A percentile compares a stretch with the other conserved stretches of the same genome.
Evolutionary conservation across 441 rosid species (phyloP).

Genomic region (Dalechampia spathulata): DNA sequence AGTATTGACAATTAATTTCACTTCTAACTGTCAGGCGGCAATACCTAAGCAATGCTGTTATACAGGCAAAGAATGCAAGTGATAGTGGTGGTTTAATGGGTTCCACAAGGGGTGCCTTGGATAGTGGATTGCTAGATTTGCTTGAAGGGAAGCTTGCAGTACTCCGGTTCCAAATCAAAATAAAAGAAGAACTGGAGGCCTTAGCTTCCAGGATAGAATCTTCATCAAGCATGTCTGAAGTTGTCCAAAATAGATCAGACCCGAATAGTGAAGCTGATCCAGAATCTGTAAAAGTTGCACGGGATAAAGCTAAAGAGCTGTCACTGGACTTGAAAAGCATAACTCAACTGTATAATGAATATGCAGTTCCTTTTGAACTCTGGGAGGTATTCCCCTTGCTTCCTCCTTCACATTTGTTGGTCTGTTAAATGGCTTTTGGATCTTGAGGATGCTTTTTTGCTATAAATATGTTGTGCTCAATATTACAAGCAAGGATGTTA

Average conservation of each 20-base stretch:
- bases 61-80: constrained; percentile 93
- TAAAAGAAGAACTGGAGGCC: constrained; percentile 76
- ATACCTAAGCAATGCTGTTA: constrained; percentile 84
- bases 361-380: constrained; percentile 91
- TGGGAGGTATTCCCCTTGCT: constrained; percentile 67
- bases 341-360: constrained; percentile 91
- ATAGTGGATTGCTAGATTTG: constrained; percentile 82
- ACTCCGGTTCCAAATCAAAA: constrained; percentile 85
- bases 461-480: no score
- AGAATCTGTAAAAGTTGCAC: constrained; percentile 46
- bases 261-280: constrained; percentile 36
- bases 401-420: constrained; percentile 4
- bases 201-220: constrained; percentile 50
- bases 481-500: not conserved
- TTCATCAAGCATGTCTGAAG: constrained; percentile 44
- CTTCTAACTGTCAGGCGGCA: constrained; percentile 59
- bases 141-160: constrained; percentile 96
- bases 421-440: not conserved
- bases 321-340: constrained; percentile 85
- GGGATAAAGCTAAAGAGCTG: constrained; percentile 81
- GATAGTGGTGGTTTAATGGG: constrained; percentile 44
- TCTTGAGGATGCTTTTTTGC: not conserved
- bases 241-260: constrained; percentile 36
- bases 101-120: constrained; percentile 36
- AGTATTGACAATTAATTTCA: constrained; percentile 18